Conservation (phyloP, 1,284 basidiomycete genomes). For the Ceratobasidium sp. region DNA sequence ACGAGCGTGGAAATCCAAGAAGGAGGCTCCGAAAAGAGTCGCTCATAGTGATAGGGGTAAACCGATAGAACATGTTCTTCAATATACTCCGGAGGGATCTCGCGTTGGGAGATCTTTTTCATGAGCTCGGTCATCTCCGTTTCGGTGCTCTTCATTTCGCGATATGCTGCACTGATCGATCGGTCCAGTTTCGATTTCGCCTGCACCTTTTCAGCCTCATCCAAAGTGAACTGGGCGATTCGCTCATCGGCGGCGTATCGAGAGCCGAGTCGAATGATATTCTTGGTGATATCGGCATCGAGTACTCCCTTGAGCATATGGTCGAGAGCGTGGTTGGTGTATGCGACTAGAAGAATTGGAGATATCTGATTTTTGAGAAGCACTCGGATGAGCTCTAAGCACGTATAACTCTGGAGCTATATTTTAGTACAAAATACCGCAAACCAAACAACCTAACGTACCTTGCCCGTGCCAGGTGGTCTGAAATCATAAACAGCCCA, state of each 20-base stretch:
- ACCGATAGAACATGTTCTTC: conserved; percentile 56
- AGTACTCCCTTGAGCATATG: conserved; percentile 71
- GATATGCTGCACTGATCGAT: conserved; percentile 53
- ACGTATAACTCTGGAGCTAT: conserved; percentile 66
- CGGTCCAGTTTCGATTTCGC: conserved; percentile 57
- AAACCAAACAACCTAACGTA: conserved; percentile 57
- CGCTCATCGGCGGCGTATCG: conserved; percentile 65
- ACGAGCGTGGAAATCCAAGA: conserved; percentile 55
- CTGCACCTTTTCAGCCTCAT: conserved; percentile 51
- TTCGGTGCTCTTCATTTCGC: conserved; percentile 60
- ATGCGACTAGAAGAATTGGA: conserved; percentile 74
- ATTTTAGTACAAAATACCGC: not conserved
- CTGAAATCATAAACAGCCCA: conserved; percentile 12
- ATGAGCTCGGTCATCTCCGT: conserved; percentile 61
- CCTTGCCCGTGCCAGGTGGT: conserved; percentile 81
- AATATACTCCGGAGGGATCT: conserved; percentile 58
- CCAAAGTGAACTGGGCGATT: conserved; percentile 67
- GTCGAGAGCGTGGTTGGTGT: conserved; percentile 80
- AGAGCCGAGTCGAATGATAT: conserved; percentile 72
- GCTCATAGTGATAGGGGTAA: conserved; percentile 59
- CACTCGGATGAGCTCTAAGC: conserved; percentile 71
- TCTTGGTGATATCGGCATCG: conserved; percentile 67
- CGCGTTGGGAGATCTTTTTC: conserved; percentile 55
- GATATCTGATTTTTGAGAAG: conserved; percentile 63
- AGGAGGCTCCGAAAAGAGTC: conserved; percentile 56